Evolutionary conservation across 2,329 filamentous ascomycete genomes (phyloP), one percentile per base, ranked within the genome.

Genomic region (Claviceps sp.): DNA sequence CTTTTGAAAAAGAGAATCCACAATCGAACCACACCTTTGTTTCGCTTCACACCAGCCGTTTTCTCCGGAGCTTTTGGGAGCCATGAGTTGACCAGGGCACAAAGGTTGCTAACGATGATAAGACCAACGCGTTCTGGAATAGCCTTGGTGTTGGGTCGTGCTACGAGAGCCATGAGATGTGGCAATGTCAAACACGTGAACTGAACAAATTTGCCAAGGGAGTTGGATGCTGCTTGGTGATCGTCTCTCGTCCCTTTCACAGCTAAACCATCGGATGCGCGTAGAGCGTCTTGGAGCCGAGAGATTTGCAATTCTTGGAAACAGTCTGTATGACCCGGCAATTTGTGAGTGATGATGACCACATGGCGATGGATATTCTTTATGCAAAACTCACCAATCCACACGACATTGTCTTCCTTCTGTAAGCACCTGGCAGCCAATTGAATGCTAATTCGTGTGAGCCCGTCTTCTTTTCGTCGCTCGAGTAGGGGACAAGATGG

Each of bases 71-170:
- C 70, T 55, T 81, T 82, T 17, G 86, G 86, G 54, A 94, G 88
- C 36, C 88, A 82, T 50, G 82, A 78, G 57, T 86, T 86, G 53
- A 96, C 74, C 26, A 93, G 73, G 7, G 82, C 80, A 6, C 89
- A 89, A 20, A 94, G 69, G 2, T 83, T 83, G 64, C 94, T 88
- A 56, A 96, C 71, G 13, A 96, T 73, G 39, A 96, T 67, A 1
- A 96, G 71, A 23, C 77, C 75, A 11, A 85, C 83, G 34, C 74
- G 71, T 23, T 65, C 53, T 1, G 85, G 79, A 47, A 89, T 78
- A 54, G 86, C 82, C 9, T 69, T 67, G 2, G 74, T 61, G 1
- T 82, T 79, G n/a, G 85, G 80, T 50, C 82, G 78, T 49, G 82
- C 76, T 44, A 94, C 71, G 34, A 95, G 70, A 11, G 88, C 85